Evolutionary conservation across 1,284 basidiomycete genomes (phyloP), one percentile per base, ranked within the genome.

Genomic region (Volvariella volvacea): DNA sequence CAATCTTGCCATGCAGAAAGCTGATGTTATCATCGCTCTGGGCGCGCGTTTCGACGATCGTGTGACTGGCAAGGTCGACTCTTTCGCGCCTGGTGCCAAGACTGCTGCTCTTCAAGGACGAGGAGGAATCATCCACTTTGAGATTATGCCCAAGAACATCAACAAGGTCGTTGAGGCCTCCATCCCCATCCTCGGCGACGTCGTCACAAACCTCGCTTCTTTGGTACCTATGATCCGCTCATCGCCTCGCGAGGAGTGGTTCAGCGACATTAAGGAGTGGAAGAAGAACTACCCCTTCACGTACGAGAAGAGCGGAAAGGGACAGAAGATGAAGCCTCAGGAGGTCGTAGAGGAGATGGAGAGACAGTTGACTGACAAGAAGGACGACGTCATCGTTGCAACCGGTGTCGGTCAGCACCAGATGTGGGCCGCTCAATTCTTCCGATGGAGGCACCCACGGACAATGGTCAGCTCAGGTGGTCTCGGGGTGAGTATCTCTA

Each of bases 401-500:
- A 98, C 96, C 2, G 95, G 95, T 57, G 96, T 99, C 19, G 96
- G 96, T 3, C 95, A 98, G 66, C 95, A 99, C 70, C 95, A 99
- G 68, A 99, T 99, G 95, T 99, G 93, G 93, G 94, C 95, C 1
- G 92, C 91, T 39, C 96, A 99, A 66, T 77, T 88, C 65, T 98
- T 83, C 68, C 76, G 93, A 54, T 98, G 94, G 94, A 87, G 71
- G 48, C 66, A 84, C 43, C 95, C 95, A 0, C 76, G 85, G 34
- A 78, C 89, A 28, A 89, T 94, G 85, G 83, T 99, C 48, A 93
- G 93, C 6, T 95, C 92, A n/a, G 95, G 95, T 55, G 95, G 95
- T 54, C 80, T 98, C 16, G 95, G 95, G 9, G 88, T 89, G 63
- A 55, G 84, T 78, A 30, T 42, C 30, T 31, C 32, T 12, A 33